A percentile compares a stretch with the other conserved stretches of the same genome.
phyloP scores from a whole-genome alignment of 805 yeast species.

The Sugiyamaella chiloensis region DNA sequence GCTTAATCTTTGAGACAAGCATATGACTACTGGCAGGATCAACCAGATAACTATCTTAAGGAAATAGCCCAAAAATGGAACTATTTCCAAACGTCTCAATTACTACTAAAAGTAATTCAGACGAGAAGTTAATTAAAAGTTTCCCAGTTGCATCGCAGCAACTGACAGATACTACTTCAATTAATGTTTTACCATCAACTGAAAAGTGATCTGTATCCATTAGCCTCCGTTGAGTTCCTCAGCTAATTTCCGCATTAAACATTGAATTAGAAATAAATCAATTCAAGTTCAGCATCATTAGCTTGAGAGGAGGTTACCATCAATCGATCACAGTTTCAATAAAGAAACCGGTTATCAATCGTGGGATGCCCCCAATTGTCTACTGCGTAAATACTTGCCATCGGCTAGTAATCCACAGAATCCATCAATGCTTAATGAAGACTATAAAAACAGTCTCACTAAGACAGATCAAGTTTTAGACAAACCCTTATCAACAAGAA shows the following conservation, averaged over 20 bases:
- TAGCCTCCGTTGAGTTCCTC: constrained; percentile 28
- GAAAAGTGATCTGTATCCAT: constrained; percentile 15
- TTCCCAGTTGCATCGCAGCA: constrained; percentile 1
- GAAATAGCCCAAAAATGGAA: constrained; percentile 19
- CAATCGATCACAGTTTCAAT: constrained; percentile 19
- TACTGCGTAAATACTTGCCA: constrained; percentile 28
- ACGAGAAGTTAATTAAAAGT: constrained; percentile 15
- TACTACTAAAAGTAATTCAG: too few relatives aligned
- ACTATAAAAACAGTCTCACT: constrained; percentile 1
- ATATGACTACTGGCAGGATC: constrained; percentile 53
- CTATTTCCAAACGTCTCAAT: too few relatives aligned
- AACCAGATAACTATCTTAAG: constrained; percentile 41
- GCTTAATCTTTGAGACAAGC: constrained; percentile 53
- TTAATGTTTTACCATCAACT: constrained; percentile 1
- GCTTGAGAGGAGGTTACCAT: constrained; percentile 25
- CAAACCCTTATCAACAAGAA: constrained; percentile 17
- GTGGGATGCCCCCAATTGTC: constrained; percentile 22
- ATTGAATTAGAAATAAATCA: neutral
- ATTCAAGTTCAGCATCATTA: constrained; percentile 13
- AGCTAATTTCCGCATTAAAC: constrained; percentile 18
- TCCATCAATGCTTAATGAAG: constrained; percentile 25
- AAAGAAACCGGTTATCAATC: constrained; percentile 22
- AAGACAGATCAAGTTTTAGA: constrained; percentile 16
- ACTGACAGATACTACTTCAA: constrained; percentile 3
- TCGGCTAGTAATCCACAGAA: constrained; percentile 32